Conservation (phyloP, 108 stramenopile genomes). For the Pseudonitzschia pungens region DNA sequence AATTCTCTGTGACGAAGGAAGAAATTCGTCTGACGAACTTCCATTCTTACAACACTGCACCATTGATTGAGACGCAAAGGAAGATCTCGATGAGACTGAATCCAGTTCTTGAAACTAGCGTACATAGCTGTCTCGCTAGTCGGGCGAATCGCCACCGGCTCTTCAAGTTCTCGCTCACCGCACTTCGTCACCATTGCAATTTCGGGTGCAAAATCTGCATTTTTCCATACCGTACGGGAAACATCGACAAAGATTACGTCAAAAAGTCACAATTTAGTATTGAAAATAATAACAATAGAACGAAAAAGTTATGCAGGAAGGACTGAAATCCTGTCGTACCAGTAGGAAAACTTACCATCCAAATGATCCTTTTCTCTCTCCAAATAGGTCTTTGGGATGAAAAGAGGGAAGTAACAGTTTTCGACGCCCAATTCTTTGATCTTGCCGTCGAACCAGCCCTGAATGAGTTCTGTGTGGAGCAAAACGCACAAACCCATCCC, state of each 20-base stretch:
- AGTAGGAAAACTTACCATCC: slow-evolving; percentile 17
- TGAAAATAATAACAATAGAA: too few relatives aligned
- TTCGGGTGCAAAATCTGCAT: slow-evolving; percentile 93
- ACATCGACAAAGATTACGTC: background rate
- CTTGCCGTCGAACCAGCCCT: slow-evolving; percentile 85
- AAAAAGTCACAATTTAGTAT: background rate
- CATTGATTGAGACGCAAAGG: slow-evolving; percentile 97
- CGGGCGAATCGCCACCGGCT: slow-evolving; percentile 95
- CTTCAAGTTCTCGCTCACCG: slow-evolving; percentile 82
- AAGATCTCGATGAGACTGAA: slow-evolving; percentile 81
- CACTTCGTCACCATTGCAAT: slow-evolving; percentile 92
- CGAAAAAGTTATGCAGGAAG: background rate
- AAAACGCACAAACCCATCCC: background rate
- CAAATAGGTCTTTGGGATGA: slow-evolving; percentile 83
- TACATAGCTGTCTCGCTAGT: slow-evolving; percentile 98
- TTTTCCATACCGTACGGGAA: slow-evolving; percentile 17
- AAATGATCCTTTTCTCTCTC: slow-evolving; percentile 96
- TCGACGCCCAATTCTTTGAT: slow-evolving; percentile 85
- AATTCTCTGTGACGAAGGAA: slow-evolving; percentile 95
- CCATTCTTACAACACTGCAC: slow-evolving; percentile 97
- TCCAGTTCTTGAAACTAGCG: slow-evolving; percentile 93
- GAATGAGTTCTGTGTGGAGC: slow-evolving; percentile 88
- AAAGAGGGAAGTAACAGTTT: slow-evolving; percentile 96
- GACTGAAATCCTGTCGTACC: background rate
- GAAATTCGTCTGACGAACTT: slow-evolving; percentile 98